Conservation (phyloP, 148 eudicot species). For the Euryodendron excelsum region DNA sequence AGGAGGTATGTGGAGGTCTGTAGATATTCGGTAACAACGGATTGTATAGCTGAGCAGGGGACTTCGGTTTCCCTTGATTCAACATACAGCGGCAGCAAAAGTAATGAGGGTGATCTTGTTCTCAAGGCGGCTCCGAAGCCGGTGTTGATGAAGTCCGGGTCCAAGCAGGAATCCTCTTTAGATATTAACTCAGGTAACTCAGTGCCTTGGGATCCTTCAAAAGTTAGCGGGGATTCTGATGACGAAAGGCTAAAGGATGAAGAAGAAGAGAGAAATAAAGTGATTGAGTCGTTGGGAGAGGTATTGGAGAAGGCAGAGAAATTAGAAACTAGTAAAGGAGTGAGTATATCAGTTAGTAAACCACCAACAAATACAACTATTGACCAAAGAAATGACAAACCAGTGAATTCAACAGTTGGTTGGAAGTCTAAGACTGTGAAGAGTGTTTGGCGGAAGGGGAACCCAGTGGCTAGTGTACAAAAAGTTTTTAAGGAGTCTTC, state of each 20-base stretch:
- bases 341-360: constrained; percentile 41
- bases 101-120: constrained; percentile 52
- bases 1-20: constrained; percentile 75
- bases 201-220: constrained; percentile 33
- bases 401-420: constrained; percentile 29
- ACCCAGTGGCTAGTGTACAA: constrained; percentile 55
- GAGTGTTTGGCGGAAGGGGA: constrained; percentile 93
- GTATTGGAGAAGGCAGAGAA: constrained; percentile 84
- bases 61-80: constrained; percentile 65
- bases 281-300: constrained; percentile 80
- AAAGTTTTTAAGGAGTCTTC: constrained; percentile 56
- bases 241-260: constrained; percentile 29
- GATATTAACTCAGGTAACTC: constrained; percentile 21
- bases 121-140: constrained; percentile 76
- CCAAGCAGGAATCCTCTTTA: constrained; percentile 34
- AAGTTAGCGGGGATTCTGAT: constrained; percentile 28
- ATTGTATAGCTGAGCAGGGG: constrained; percentile 69
- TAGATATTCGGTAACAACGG: constrained; percentile 64
- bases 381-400: constrained; percentile 48
- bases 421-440: constrained; percentile 50
- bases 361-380: constrained; percentile 31
- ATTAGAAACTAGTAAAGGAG: constrained; percentile 56
- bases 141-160: constrained; percentile 48
- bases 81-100: constrained; percentile 55
- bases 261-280: constrained; percentile 63